phyloP scores from a whole-genome alignment of 345 rosid genomes.

The Eucalyptus curtisii region DNA sequence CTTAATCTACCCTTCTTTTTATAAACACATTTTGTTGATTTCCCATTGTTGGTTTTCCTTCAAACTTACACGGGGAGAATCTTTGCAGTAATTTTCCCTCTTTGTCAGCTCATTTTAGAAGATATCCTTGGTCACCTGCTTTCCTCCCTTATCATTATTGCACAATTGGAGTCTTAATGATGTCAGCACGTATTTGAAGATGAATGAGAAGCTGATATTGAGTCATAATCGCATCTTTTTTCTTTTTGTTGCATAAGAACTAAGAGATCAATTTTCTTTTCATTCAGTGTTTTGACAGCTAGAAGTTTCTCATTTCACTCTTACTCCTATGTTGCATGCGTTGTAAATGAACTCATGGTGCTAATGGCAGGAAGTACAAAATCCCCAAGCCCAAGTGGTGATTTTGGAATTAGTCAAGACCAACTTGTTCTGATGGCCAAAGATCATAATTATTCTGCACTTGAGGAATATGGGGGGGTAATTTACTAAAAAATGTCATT shows the following conservation, averaged over 20 bases:
- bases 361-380: slow-evolving; percentile 17
- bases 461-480: slow-evolving; percentile 77
- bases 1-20: background rate
- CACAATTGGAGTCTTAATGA: background rate
- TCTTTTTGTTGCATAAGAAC: background rate
- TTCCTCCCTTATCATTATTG: background rate
- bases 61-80: background rate
- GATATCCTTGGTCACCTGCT: background rate
- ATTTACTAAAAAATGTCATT: background rate
- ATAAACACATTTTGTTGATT: background rate
- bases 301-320: background rate
- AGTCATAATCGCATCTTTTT: background rate
- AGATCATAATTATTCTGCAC: slow-evolving; percentile 50
- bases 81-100: background rate
- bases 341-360: background rate
- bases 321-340: background rate
- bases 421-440: slow-evolving; percentile 62
- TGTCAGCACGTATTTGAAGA: background rate
- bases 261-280: background rate
- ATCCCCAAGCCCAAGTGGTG: slow-evolving; percentile 25
- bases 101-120: background rate
- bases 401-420: slow-evolving; percentile 63
- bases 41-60: background rate
- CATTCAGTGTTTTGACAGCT: background rate
- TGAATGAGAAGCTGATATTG: background rate